Evolutionary conservation across 2,329 filamentous ascomycete genomes (phyloP), one percentile per base, ranked within the genome.

Genomic region (Ophiostoma ulmi): DNA sequence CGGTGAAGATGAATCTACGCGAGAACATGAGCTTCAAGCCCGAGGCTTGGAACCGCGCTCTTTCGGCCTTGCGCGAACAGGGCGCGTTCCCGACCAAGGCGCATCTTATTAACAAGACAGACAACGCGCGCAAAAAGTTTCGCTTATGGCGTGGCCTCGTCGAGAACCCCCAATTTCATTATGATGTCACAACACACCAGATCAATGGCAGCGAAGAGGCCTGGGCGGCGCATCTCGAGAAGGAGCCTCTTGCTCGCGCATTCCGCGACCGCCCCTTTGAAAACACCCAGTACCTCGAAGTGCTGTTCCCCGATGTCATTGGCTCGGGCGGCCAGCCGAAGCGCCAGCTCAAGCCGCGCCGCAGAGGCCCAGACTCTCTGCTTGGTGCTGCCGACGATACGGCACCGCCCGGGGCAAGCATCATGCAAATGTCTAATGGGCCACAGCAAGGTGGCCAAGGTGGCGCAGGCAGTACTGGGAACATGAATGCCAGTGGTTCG

Each of bases 51-150:
- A 84, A 87, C 71, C 84, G 85, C 73, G 86, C 86, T 65, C 82
- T 83, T 70, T 79, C 81, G 66, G 85, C 84, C 41, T 78, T 88
- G 70, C 82, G 84, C 78, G 83, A 85, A 39, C 86, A 88, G 75
- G 80, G 81, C 75, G 85, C 86, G 65, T 86, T 82, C 73, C 85
- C 86, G n/a, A 83, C 86, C 73, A 88, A 88, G 78, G 84, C 82
- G 74, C 86, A 88, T 70, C 83, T 88, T 48, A 87, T 88, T 77
- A 88, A 88, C 80, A 88, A 88, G 79, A 86, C 85, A 73, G 86
- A 88, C 78, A 88, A 88, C 77, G 86, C 86, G 72, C 82, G 86
- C 68, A 88, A 88, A 77, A 85, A 86, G 75, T 88, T 88, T 73
- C 84, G 86, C n/a, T 79, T 88, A 69, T 88, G 86, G 86, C 79